Evolutionary conservation across 805 yeast genomes (phyloP).

Genomic region (Wickerhamiella lipophila): DNA sequence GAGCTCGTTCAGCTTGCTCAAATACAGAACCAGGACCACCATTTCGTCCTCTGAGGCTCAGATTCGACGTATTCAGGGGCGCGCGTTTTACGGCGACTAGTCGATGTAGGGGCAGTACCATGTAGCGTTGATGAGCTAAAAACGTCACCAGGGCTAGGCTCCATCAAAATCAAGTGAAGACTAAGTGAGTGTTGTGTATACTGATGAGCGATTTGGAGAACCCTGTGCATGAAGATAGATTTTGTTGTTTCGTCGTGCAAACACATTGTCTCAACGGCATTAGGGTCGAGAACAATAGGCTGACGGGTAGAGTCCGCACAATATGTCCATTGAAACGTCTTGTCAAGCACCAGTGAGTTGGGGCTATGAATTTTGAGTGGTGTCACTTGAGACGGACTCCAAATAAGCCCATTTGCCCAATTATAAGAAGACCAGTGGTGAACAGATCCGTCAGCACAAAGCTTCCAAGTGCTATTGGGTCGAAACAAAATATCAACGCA

Average conservation of each 20-base stretch:
- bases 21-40: not conserved
- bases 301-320: constrained; percentile 2
- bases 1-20: too few relatives aligned
- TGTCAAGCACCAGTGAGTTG: constrained; percentile 8
- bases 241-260: not conserved
- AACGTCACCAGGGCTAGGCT: constrained; percentile 5
- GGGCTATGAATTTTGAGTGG: constrained; percentile 5
- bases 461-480: constrained; percentile 10
- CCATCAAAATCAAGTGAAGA: constrained; percentile 7
- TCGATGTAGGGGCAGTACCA: not conserved
- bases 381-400: constrained; percentile 5
- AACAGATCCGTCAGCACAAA: constrained; percentile 3
- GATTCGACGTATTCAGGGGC: not conserved
- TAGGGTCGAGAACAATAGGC: constrained; percentile 9
- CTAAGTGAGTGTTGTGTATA: constrained; percentile 7
- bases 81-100: not conserved
- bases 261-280: constrained; percentile 9
- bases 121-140: constrained; percentile 5
- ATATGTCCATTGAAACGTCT: constrained; percentile 6
- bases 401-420: constrained; percentile 10
- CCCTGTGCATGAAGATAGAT: constrained; percentile 8
- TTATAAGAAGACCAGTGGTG: constrained; percentile 9
- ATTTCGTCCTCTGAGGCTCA: not conserved
- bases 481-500: constrained; percentile 6
- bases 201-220: constrained; percentile 9